Evolutionary conservation across 2,329 filamentous ascomycete species (phyloP), one percentile per base, ranked within the genome.

Genomic region (Fusarium pseudocircinatum): DNA sequence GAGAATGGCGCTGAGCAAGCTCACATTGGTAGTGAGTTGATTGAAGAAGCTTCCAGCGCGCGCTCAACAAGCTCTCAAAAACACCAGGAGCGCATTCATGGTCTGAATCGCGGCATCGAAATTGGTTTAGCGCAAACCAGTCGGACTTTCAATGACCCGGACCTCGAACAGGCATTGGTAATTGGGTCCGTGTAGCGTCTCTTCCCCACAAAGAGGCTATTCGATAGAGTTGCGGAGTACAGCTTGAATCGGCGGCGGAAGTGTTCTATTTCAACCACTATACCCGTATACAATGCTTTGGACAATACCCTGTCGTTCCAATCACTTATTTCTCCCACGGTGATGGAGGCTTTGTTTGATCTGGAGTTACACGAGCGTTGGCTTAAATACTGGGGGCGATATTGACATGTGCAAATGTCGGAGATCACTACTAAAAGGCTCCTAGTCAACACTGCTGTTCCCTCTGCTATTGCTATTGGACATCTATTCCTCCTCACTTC

Each of bases 81-180:
- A 78, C 77, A 74, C 75, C 71, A 72, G 73, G 67, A 74, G 70
- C 73, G 70, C 75, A 73, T 75, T 59, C 40, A 71, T 68, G 60
- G 68, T 67, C 64, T 74, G 63, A 59, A 72, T 69, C 67, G 72
- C 52, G 58, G 66, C 63, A 65, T 47, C 66, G 4, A 70, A 73
- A 62, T 28, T 8, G 63, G 75, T 12, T 63, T 77, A 78, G 75
- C 64, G 65, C n/a, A 2, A 5, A 7, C 1, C 1, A 1, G 0
- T 20, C 74, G 75, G 75, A 36, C 14, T 63, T 46, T 64, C 22
- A 12, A 74, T 78, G 34, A 66, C 75, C 75, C 75, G 71, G 15
- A 24, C 42, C n/a, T 37, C 26, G 24, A 14, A 12, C 14, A 22
- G 18, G 24, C 18, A 26, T 46, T 28, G 18, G 39, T 18, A 30